Base-by-base conservation (phyloP, 495 filamentous ascomycete genomes). In the Hypoxylon cercidicola region DNA sequence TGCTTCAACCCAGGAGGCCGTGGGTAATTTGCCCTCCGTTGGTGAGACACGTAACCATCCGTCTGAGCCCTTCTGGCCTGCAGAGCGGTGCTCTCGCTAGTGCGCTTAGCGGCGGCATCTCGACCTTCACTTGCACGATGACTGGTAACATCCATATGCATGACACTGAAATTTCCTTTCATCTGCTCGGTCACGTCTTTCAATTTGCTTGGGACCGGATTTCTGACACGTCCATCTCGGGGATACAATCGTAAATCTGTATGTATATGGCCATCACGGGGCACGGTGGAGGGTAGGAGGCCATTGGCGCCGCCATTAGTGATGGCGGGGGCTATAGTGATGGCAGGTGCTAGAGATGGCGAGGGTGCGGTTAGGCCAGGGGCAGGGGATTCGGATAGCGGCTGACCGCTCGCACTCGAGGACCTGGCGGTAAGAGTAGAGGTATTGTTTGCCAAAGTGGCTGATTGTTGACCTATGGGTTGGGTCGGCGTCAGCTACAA, bases 141-240 rank as follows among this genome's bases (percentile, higher is more conserved):
- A 51, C 78, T 81, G 3, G 72, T 74, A 20, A 84, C 76, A 19
- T 81, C 82, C 76, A 86, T 84, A 47, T 83, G 83, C 82, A 85
- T 84, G 21, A 86, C 83, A 10, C 78, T 77, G 64, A 86, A 86
- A 61, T 85, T 85, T 5, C 83, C 83, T 55, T 84, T 81, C 66
- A 82, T 84, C 16, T 78, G 75, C 55, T 85, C 82, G n/a, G 80
- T 85, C 50, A 82, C 83, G 39, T 83, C 82, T 62, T 85, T 85
- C 37, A 85, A 68, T 57, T 85, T 84, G 68, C 83, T 84, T 1
- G 84, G 83, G 1, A 86, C 81, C 5, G 82, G 82, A 56, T 86
- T 84, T 39, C 82, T 73, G n/a, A 86, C 81, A 8, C 84, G 77
- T 40, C 84, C 83, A 68, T 86, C 84, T 32, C 76, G 72, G 46